Base-by-base conservation (phyloP, 2,329 filamentous ascomycete species). In the Nothophaeocryptopus gaeumannii region DNA sequence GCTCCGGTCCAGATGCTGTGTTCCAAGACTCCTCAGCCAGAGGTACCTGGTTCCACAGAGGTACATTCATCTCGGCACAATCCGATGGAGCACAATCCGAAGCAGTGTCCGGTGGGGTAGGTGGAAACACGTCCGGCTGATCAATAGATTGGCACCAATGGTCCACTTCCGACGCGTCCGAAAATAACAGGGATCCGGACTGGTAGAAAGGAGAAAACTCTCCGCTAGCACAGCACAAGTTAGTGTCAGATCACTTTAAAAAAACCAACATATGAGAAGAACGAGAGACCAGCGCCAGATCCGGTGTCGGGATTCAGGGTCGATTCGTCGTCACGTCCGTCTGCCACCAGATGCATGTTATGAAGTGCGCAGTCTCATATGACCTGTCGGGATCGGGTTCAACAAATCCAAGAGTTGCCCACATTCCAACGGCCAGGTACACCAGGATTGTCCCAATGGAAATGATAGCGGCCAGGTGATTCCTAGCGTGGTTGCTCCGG, bases 81-180 rank as follows among this genome's bases (percentile, higher is more conserved):
- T 66, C 64, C 30, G 62, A 65, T 1, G 47, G 38, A 45, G 58
- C 45, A 49, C 58, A 64, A 38, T 65, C 63, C 49, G 61, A 65
- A 45, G 50, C 59, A 39, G 61, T 62, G 30, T 65, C 64, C 59
- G 64, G 61, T 38, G 64, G 63, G 32, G 62, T 64, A 26, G 61
- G 52, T 30, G 63, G 61, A n/a, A 60, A 54, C 13, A 32, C 54
- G 34, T 58, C 55, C 48, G 51, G 55, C 43, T 49, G 51, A 12
- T 59, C 50, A 16, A 64, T 49, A 40, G 63, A 61, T 39, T 65
- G 61, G 51, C 58, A 63, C 64, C 63, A 67, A 47, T 58, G 48
- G 39, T 63, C 60, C 40, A 65, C 58, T 48, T 63, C 60, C 30
- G 58, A 50, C n/a, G 59, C 58, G 31, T 63, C 56, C 37, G 62